Evolutionary conservation across 345 rosid species (phyloP).

Genomic region (Turritis glabra): DNA sequence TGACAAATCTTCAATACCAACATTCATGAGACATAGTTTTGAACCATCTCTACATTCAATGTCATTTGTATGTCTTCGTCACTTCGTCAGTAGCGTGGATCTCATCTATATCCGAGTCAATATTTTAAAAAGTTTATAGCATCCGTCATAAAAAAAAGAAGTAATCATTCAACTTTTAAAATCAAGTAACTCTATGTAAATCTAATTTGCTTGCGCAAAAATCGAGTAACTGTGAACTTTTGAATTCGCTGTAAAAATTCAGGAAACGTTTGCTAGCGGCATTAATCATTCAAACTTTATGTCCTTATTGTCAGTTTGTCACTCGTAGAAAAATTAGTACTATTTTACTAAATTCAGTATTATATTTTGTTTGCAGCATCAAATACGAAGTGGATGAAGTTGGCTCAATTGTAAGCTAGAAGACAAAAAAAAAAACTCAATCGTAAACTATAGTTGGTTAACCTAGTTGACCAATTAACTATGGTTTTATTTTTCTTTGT

Average conservation of each 20-base stretch:
- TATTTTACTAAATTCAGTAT: neutral
- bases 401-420: conserved; percentile 14
- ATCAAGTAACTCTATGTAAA: too few relatives aligned
- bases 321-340: neutral
- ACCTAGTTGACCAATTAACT: conserved; percentile 32
- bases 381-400: conserved; percentile 14
- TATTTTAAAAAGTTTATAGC: too few relatives aligned
- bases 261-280: too few relatives aligned
- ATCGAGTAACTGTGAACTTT: too few relatives aligned
- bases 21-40: neutral
- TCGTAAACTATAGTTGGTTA: conserved; percentile 33
- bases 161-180: too few relatives aligned
- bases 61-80: neutral
- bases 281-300: neutral
- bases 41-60: neutral
- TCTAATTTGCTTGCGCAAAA: too few relatives aligned
- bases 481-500: conserved; percentile 22
- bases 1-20: neutral
- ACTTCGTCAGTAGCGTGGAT: too few relatives aligned
- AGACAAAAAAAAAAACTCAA: neutral
- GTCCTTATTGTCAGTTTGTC: neutral
- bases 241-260: too few relatives aligned
- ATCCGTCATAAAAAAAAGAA: too few relatives aligned
- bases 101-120: too few relatives aligned
- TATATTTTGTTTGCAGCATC: neutral